Conservation (phyloP, 495 filamentous ascomycete genomes). For the Hypoxylon lenormandii region DNA sequence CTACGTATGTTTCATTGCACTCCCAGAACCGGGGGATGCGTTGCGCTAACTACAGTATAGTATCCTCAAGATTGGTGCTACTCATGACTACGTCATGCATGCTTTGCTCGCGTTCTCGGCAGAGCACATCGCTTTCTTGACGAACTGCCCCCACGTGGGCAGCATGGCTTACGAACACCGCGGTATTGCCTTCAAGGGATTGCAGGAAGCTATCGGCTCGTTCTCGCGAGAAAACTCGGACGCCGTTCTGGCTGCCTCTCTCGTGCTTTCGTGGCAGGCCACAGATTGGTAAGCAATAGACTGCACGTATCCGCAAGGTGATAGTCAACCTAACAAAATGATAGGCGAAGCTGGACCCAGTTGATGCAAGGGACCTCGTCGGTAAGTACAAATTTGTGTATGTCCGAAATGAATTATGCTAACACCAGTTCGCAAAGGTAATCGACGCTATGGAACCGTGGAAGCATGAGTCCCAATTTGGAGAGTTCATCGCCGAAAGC, state of each 20-base stretch:
- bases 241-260: slow-evolving; percentile 89
- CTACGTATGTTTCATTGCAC: slow-evolving; percentile 73
- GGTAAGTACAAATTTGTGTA: slow-evolving; percentile 62
- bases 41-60: slow-evolving; percentile 63
- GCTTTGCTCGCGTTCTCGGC: slow-evolving; percentile 90
- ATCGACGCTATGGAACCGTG: slow-evolving; percentile 92
- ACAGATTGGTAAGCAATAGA: slow-evolving; percentile 86
- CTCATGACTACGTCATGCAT: slow-evolving; percentile 90
- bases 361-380: slow-evolving; percentile 91
- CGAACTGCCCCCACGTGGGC: slow-evolving; percentile 81
- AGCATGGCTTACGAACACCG: slow-evolving; percentile 89
- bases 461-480: slow-evolving; percentile 88
- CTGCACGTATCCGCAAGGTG: slow-evolving; percentile 46
- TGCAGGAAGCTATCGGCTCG: slow-evolving; percentile 84
- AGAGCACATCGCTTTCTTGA: slow-evolving; percentile 87
- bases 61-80: slow-evolving; percentile 83
- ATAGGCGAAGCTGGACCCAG: slow-evolving; percentile 88
- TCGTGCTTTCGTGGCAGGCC: slow-evolving; percentile 94
- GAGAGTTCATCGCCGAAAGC: slow-evolving; percentile 82
- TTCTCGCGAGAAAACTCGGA: slow-evolving; percentile 92
- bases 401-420: slow-evolving; percentile 34
- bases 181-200: slow-evolving; percentile 82
- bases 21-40: background rate
- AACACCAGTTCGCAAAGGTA: slow-evolving; percentile 67
- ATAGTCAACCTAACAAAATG: slow-evolving; percentile 50